These are phyloP conservation scores for Herpetomonas samuelpessoai DNA, from an alignment of 208 protist species.

Conservation along the genomic window DNA sequence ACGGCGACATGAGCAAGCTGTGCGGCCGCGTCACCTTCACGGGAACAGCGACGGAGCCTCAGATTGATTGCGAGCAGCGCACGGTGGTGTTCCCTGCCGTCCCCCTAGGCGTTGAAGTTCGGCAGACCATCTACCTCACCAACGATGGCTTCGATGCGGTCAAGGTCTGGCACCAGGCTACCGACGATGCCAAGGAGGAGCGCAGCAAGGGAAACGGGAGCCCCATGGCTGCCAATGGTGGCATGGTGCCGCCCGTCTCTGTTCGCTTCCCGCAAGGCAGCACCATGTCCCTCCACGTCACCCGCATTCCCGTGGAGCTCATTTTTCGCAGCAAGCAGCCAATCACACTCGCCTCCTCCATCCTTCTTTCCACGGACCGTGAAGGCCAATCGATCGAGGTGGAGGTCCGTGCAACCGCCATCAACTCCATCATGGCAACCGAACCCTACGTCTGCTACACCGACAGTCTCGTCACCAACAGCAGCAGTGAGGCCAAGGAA, in stretches of 20 bases:
- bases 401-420: constrained; percentile 69
- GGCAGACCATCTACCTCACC: constrained; percentile 70
- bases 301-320: constrained; percentile 51
- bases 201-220: not conserved
- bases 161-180: constrained; percentile 75
- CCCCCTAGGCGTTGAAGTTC: constrained; percentile 72
- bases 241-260: constrained; percentile 43
- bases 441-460: constrained; percentile 43
- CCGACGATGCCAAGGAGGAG: constrained; percentile 7
- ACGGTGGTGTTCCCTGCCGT: constrained; percentile 86
- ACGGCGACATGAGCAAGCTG: constrained; percentile 28
- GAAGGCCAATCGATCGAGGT: constrained; percentile 73
- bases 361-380: constrained; percentile 78
- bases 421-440: constrained; percentile 90
- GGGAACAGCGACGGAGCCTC: constrained; percentile 71
- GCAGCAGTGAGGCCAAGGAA: constrained; percentile 21
- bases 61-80: constrained; percentile 67
- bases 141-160: constrained; percentile 94
- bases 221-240: not conserved
- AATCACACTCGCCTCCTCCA: constrained; percentile 81
- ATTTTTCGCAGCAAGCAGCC: constrained; percentile 67
- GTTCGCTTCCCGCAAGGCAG: constrained; percentile 81
- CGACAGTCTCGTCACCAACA: constrained; percentile 19
- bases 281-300: constrained; percentile 12
- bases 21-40: constrained; percentile 57